Evolutionary conservation across 805 yeast species (phyloP).

Genomic region (Saturnispora mendoncae): DNA sequence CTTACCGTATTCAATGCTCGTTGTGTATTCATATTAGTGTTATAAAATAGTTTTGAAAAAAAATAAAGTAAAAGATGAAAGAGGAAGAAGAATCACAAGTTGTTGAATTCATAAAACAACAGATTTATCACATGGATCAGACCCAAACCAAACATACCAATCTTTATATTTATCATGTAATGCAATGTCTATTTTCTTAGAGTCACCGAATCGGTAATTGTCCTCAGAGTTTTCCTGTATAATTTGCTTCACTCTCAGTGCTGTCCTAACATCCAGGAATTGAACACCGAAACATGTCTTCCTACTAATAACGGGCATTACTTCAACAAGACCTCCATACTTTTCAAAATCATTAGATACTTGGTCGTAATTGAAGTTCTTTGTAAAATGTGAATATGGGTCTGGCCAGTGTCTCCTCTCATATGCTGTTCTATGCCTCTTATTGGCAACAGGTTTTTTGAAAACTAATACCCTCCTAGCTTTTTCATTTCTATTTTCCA

Average conservation of each 20-base stretch:
- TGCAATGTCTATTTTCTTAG: background rate
- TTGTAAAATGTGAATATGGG: constrained; percentile 33
- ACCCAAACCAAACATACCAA: constrained; percentile 62
- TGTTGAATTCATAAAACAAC: constrained; percentile 19
- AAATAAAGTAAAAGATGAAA: background rate
- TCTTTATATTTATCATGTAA: constrained; percentile 34
- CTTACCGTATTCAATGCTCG: constrained; percentile 7
- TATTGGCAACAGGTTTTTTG: constrained; percentile 29
- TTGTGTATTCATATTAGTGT: constrained; percentile 4
- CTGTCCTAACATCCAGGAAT: constrained; percentile 48
- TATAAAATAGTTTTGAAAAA: background rate
- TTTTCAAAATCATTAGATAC: constrained; percentile 41
- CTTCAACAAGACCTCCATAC: constrained; percentile 54
- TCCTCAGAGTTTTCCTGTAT: constrained; percentile 23
- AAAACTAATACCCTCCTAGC: constrained; percentile 51
- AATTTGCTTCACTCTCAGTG: constrained; percentile 48
- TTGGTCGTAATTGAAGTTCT: constrained; percentile 37
- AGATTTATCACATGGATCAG: constrained; percentile 50
- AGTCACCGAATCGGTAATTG: background rate
- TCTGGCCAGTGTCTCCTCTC: constrained; percentile 32
- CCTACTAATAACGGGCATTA: constrained; percentile 58
- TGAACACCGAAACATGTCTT: constrained; percentile 54
- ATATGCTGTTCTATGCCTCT: constrained; percentile 14
- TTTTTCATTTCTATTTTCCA: constrained; percentile 30
- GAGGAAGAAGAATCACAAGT: background rate